Base-by-base conservation (phyloP, 2,329 filamentous ascomycete species). In the Colletotrichum sp. region DNA sequence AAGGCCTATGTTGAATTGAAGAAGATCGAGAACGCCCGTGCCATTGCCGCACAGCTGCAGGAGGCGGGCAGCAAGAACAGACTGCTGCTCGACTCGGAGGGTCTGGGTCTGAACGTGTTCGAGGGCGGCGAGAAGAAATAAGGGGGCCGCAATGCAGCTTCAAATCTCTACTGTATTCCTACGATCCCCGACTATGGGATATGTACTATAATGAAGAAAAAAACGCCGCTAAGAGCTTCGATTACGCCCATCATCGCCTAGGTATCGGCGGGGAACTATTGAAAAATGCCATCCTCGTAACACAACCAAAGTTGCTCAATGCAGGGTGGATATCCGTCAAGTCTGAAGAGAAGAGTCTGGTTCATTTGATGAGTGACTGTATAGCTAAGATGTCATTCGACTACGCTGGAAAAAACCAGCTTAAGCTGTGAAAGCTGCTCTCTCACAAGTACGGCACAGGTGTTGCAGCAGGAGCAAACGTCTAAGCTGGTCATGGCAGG, bases 1-100 rank as follows among this genome's bases (percentile, higher is more conserved):
- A 94, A 96, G 87, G 94, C 95, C 77, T 99, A 99, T 84, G 92
- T 99, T 76, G 97, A 98, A 86, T 91, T 99, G 82, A 95, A 97
- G 87, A 97, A 98, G 90, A 98, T 99, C 80, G 97, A 99, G 88
- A 99, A 98, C 81, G 97, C 97, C 8, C 91, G 95, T 78, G 90
- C 91, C 71, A 98, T 99, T 84, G 97, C 97, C n/a, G 85, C 89
- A 78, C 93, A 98, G 78, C 84, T 99, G 80, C 95, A 98, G 85
- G 95, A 97, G 84, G 90, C 90, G 72, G 94, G 94, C 74, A 93
- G 94, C 83, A 93, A 92, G 87, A 99, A 99, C 89, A 97, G 97
- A 87, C 88, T 99, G 79, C 95, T 98, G 85, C 90, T 99, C 76
- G 97, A 99, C 81, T 91, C 95, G 8, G 93, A 97, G 83, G 97